Evolutionary conservation across 2,329 filamentous ascomycete species (phyloP), one percentile per base, ranked within the genome.

Genomic region (Alternaria solani): DNA sequence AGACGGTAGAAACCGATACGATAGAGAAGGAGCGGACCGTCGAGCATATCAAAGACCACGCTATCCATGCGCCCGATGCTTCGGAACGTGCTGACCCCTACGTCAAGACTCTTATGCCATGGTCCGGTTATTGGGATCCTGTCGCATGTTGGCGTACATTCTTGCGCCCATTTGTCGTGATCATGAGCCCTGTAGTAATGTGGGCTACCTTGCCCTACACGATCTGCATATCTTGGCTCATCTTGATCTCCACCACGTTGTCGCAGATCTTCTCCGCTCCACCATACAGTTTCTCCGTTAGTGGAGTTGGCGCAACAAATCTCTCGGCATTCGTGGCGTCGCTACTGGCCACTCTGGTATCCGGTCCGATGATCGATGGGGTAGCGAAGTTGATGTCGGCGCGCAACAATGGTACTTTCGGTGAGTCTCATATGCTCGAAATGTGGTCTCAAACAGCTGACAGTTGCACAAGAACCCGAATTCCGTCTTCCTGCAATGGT

Each of bases 211-310:
- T 72, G 20, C 55, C 70, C 6, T 72, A 70, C 55, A 72, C 69
- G 0, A 67, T 67, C 20, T 69, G 68, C 42, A 68, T 72, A n/a
- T 70, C 68, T n/a, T 72, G 69, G 69, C 66, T 72, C 2, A 68
- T 72, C 2, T 56, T 69, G 30, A 72, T 72, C 39, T 70, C 66
- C 7, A 67, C 70, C 30, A 72, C 69, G 4, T 47, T 72, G 8
- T 72, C 69, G 28, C 69, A 72, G 20, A 72, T 72, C 12, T 70
- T 72, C 52, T 70, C 68, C 2, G 68, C 68, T 0, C 69, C 69
- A 4, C 69, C 68, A 3, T 72, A 72, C 48, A 72, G 57, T 32
- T 72, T 72, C 51, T 69, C 66, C 7, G 65, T 72, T 32, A 64
- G 59, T n/a, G 44, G 63, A 0, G 68, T 70, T 6, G 66, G 69